Base-by-base conservation (phyloP, 192 early-diverging fungal species). In the Coemansia sp. region DNA sequence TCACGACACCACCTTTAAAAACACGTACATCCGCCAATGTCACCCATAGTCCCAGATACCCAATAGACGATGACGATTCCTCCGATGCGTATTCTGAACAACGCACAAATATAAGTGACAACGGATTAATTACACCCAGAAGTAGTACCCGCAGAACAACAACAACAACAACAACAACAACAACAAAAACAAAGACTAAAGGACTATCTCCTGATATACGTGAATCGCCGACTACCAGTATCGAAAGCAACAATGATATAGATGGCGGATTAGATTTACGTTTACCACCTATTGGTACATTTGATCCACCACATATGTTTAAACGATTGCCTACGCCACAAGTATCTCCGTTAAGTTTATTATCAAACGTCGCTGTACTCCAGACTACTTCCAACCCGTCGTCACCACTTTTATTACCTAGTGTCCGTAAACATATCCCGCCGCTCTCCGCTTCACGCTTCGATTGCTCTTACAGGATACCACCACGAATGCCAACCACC, bases 401-500 rank as follows among this genome's bases (percentile, higher is more conserved):
- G 35, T 33, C 67, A 8, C 15, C 51, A n/a, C 52, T 6, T 11
- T 28, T 51, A 8, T 22, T 45, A 4, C 45, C 45, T 15, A 48
- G 45, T 15, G 14, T 48, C 28, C 57, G 39, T 14, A 48, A 51
- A 18, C 59, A 39, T 51, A 61, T 43, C 18, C 18, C 45, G 22
- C 67, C 67, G 28, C 18, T 69, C 9, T 69, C 68, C 2, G 39
- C 68, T 8, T 55, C 68, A 12, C 68, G 68, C 68, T 70, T 70
- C 17, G 68, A 64, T 54, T 55, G 12, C 11, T 34, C 61, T 2
- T 55, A 63, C 53, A 61, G 68, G 38, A 18, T 62, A 11, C 60
- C 67, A 32, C 61, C 68, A 37, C 58, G 11, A 15, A 8, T 15
- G 8, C 45, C 45, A 8, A 8, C 36, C 4, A 5, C 33, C 5